Percentiles rank a stretch among this genome's conserved stretches.
Evolutionary conservation across 768 basidiomycete species (phyloP).

Genomic region (Pisolithus marmoratus): DNA sequence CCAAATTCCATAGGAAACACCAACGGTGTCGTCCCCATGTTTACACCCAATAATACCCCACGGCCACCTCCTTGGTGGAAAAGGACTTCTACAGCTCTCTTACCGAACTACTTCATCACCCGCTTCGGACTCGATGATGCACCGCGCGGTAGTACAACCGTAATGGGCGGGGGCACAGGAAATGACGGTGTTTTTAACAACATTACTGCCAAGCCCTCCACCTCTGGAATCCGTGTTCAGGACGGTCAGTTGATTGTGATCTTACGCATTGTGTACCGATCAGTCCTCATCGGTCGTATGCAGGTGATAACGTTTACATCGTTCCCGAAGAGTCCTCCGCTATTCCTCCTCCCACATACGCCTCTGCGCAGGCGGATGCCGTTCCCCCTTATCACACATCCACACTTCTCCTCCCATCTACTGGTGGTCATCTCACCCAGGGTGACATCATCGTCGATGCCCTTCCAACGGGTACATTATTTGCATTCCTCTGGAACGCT

Average conservation of each 20-base stretch:
- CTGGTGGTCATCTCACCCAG: constrained; percentile 29
- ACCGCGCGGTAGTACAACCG: constrained; percentile 26
- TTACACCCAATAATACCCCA: constrained; percentile 25
- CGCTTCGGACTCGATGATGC: constrained; percentile 41
- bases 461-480: constrained; percentile 75
- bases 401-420: constrained; percentile 80
- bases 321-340: constrained; percentile 81
- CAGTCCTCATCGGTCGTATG: neutral
- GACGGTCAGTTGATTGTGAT: constrained; percentile 42
- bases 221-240: constrained; percentile 50
- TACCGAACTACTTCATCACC: constrained; percentile 47
- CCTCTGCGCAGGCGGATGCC: constrained; percentile 87
- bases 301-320: constrained; percentile 67
- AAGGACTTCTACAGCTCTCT: constrained; percentile 47
- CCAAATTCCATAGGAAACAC: constrained; percentile 72
- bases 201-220: constrained; percentile 77
- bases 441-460: constrained; percentile 89
- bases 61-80: constrained; percentile 43
- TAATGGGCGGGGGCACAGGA: constrained; percentile 56
- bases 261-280: neutral
- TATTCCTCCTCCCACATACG: constrained; percentile 89
- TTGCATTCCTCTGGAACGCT: constrained; percentile 88
- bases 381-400: constrained; percentile 98
- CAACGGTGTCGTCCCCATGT: constrained; percentile 60
- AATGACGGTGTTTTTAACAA: constrained; percentile 97